Conservation (phyloP, 495 filamentous ascomycete genomes). For the Bryoglossum gracile region DNA sequence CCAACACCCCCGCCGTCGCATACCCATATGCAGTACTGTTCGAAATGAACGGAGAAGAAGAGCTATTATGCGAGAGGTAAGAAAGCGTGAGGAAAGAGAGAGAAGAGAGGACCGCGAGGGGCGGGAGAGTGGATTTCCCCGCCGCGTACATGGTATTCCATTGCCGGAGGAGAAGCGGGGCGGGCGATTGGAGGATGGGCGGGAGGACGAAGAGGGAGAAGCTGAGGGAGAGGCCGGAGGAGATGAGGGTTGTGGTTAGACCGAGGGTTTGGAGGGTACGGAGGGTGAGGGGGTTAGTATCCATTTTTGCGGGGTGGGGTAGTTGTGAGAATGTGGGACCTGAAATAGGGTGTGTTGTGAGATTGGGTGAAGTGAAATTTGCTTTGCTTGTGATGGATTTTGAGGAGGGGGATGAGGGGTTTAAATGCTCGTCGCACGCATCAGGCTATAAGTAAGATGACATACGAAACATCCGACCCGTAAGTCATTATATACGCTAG, state of each 20-base stretch:
- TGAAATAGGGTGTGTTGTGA: no score
- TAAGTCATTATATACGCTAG: no score
- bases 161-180: constrained; percentile 43
- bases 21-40: constrained; percentile 25
- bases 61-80: constrained; percentile 21
- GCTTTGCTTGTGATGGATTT: no score
- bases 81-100: constrained; percentile 40
- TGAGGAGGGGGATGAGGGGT: no score
- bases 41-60: constrained; percentile 6
- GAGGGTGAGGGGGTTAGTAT: constrained; percentile 27
- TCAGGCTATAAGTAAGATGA: no score
- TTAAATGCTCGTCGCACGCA: no score
- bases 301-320: no score
- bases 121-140: constrained; percentile 31
- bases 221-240: constrained; percentile 34
- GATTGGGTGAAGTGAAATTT: no score
- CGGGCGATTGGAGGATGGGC: constrained; percentile 43
- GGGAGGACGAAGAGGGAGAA: constrained; percentile 36
- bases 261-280: constrained; percentile 40
- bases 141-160: constrained; percentile 34
- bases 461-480: no score
- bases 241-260: constrained; percentile 38
- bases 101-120: constrained; percentile 27
- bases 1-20: constrained; percentile 33
- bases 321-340: no score